Evolutionary conservation across 768 basidiomycete genomes (phyloP).

Genomic region (Naganishia friedmannii): DNA sequence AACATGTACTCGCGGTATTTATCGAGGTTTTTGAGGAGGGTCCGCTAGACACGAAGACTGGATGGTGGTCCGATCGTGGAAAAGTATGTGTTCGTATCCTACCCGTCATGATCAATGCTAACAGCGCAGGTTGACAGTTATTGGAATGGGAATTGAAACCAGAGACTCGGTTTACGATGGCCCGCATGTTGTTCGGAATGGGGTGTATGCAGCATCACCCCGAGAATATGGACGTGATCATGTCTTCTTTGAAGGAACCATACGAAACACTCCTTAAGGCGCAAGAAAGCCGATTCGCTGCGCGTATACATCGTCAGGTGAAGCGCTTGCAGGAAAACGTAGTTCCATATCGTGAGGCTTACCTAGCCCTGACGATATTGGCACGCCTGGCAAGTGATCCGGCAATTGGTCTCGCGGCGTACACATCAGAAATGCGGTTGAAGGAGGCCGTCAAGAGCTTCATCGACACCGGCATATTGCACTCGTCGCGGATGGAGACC

Average conservation of each 20-base stretch:
- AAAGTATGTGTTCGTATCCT: not conserved
- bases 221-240: not conserved
- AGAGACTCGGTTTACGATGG: not conserved
- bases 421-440: not conserved
- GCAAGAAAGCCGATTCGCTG: not conserved
- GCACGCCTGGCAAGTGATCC: not conserved
- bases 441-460: not conserved
- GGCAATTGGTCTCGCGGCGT: not conserved
- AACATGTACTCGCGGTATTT: not conserved
- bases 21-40: not conserved
- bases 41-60: not conserved
- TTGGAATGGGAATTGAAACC: not conserved
- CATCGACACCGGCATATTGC: not conserved
- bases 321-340: not conserved
- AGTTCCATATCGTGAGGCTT: not conserved
- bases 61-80: not conserved
- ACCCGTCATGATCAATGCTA: not conserved
- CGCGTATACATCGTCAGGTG: not conserved
- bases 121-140: not conserved
- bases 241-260: not conserved
- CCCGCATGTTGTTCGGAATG: not conserved
- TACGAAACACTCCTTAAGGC: not conserved
- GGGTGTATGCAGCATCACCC: not conserved
- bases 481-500: not conserved
- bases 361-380: not conserved